phyloP scores from a whole-genome alignment of 768 basidiomycete genomes.

The Fibroporia radiculosa region DNA sequence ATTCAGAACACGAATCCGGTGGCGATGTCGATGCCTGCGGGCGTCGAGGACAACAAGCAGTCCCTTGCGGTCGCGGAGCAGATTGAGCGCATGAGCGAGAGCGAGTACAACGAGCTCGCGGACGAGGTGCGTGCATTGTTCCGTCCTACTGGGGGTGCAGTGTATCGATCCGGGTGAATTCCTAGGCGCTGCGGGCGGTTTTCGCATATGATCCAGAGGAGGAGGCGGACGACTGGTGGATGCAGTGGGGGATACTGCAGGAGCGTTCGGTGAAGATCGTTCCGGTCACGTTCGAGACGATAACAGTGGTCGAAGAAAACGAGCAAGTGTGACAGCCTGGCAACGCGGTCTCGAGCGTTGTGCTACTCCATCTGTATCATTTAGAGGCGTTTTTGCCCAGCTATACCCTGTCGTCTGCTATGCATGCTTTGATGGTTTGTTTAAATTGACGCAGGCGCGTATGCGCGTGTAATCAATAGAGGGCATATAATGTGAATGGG shows the following conservation, averaged over 20 bases:
- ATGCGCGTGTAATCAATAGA: too few species aligned
- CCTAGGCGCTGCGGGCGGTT: conserved; percentile 11
- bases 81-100: conserved; percentile 6
- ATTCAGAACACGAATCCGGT: conserved; percentile 14
- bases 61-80: background rate
- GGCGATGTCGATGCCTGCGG: conserved; percentile 17
- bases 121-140: background rate
- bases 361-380: too few species aligned
- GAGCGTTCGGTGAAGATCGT: conserved; percentile 16
- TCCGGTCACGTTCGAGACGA: too few species aligned
- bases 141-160: background rate
- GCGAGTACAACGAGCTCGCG: background rate
- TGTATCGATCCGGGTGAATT: background rate
- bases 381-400: too few species aligned
- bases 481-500: too few species aligned
- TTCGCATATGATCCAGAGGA: conserved; percentile 24
- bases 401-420: too few species aligned
- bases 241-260: conserved; percentile 21
- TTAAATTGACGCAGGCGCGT: too few species aligned
- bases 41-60: conserved; percentile 7
- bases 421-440: too few species aligned
- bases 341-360: too few species aligned
- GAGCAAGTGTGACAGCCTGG: too few species aligned
- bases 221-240: conserved; percentile 23
- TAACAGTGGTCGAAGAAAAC: too few species aligned